These are phyloP conservation scores for Hypericum perforatum DNA, from an alignment of 345 rosid genomes.

Conservation along the genomic window DNA sequence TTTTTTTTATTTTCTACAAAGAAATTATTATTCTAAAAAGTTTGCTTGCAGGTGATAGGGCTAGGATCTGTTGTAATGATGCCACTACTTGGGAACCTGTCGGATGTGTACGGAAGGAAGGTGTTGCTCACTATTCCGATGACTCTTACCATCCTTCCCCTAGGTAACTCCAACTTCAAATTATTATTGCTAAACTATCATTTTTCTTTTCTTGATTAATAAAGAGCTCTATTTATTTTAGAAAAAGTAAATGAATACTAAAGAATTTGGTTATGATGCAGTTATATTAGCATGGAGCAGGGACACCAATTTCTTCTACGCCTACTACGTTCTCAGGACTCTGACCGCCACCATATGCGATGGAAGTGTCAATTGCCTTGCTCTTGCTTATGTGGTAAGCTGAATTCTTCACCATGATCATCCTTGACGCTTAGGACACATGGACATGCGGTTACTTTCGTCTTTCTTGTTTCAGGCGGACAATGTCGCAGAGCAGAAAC, in stretches of 20 bases:
- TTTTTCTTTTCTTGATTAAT: background rate
- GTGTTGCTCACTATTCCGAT: constrained; percentile 54
- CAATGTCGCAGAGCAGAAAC: constrained; percentile 27
- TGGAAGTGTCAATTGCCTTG: constrained; percentile 56
- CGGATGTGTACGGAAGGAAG: constrained; percentile 58
- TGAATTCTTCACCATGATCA: too few relatives aligned
- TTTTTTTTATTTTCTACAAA: background rate
- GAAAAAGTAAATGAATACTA: background rate
- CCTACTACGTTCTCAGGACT: constrained; percentile 45
- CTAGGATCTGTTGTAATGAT: constrained; percentile 46
- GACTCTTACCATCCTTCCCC: constrained; percentile 38
- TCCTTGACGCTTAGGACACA: too few relatives aligned
- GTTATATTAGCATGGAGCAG: constrained; percentile 69
- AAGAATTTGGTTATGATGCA: constrained; percentile 16
- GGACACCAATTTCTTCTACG: constrained; percentile 51
- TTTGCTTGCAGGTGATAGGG: constrained; percentile 54
- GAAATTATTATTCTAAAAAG: background rate
- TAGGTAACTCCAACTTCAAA: constrained; percentile 18
- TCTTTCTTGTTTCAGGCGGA: constrained; percentile 50
- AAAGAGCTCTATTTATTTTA: background rate
- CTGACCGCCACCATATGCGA: constrained; percentile 58
- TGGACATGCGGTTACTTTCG: background rate
- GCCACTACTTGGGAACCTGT: constrained; percentile 51
- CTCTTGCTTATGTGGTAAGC: constrained; percentile 76
- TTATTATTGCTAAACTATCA: background rate